Base-by-base conservation (phyloP, 768 basidiomycete genomes). In the Naganishia onofrii region DNA sequence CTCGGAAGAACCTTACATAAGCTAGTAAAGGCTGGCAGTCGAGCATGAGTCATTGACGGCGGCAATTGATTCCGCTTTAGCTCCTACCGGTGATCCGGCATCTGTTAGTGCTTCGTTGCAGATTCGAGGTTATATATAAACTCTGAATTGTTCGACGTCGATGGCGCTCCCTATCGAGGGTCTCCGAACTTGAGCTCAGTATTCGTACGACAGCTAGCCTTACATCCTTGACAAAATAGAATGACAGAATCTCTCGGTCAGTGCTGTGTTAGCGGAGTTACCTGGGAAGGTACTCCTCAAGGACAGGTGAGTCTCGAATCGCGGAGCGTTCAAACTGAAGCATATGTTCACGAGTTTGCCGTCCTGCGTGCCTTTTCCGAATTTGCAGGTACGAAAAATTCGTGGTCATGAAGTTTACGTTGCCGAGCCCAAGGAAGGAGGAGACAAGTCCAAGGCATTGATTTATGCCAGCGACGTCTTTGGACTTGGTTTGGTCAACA, bases 381-480 rank as follows among this genome's bases (percentile, higher is more conserved):
- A 19, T n/a, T n/a, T n/a, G n/a, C 36, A 82, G 75, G 77, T 81
- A 74, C 84, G 85, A 71, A 71, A 75, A 29, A 82, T 88, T 68
- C 82, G 78, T 29, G 87, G 86, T 2, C 82, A 87, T 55, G 76
- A 80, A 9, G 82, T 80, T 71, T 88, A 89, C 71, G 82, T 87
- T 63, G 84, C 85, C 0, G 57, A 57, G 12, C 86, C 84, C 0
- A 88, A 88, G 15, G 68, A 76, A n/a, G 77, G 71, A 21, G 76
- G 73, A n/a, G 73, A 77, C 66, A 85, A 86, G 78, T 83, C 85
- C 72, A 88, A 87, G 76, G 86, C 84, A 31, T 66, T 88, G 57
- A 82, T 89, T 31, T 85, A 82, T 81, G 76, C 88, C 29, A 68
- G 85, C 3, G 88, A 77, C 55, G 42, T 71, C 19, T 87, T 85